Evolutionary conservation across 78 protist genomes (phyloP).

Genomic region (Dictyostelium capitatum): DNA sequence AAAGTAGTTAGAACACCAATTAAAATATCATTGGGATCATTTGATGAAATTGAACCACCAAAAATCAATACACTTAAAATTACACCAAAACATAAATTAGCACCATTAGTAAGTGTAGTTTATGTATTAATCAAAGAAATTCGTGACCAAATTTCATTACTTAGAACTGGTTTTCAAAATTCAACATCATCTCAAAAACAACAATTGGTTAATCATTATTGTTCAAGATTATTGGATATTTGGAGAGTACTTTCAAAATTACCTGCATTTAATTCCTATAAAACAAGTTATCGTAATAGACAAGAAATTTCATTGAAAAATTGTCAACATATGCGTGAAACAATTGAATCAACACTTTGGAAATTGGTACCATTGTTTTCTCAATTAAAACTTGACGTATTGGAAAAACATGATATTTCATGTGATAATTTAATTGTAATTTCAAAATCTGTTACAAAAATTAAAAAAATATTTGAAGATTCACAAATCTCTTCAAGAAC

Average conservation of each 20-base stretch:
- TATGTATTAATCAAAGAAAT: conserved; percentile 52
- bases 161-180: not conserved
- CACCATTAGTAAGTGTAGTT: conserved; percentile 37
- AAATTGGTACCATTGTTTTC: conserved; percentile 1
- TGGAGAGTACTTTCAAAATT: not conserved
- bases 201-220: not conserved
- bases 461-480: conserved; percentile 38
- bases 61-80: conserved; percentile 36
- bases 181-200: too few species aligned
- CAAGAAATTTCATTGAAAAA: not conserved
- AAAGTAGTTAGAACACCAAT: conserved; percentile 17
- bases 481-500: not conserved
- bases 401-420: not conserved
- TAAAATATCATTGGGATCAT: not conserved
- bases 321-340: conserved; percentile 37
- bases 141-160: not conserved
- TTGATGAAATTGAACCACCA: conserved; percentile 64
- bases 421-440: not conserved
- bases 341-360: not conserved
- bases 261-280: conserved; percentile 16
- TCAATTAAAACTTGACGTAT: not conserved
- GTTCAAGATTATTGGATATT: not conserved
- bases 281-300: conserved; percentile 4
- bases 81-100: conserved; percentile 56
- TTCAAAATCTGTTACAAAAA: conserved; percentile 7